These are phyloP conservation scores for Fusarium secorum DNA, from an alignment of 2,329 filamentous ascomycete species.

Conservation along the genomic window DNA sequence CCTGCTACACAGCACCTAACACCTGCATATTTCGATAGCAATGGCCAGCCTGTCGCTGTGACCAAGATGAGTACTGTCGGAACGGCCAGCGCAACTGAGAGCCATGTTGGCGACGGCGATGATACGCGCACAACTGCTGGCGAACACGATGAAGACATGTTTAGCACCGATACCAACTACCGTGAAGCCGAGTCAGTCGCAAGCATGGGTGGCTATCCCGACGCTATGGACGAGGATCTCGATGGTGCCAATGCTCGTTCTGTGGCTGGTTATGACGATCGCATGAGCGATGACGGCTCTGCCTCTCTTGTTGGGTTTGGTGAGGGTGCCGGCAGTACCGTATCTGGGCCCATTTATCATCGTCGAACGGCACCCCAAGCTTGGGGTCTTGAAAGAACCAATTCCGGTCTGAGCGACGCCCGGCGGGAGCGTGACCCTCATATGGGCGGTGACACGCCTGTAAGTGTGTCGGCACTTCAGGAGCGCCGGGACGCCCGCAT, in stretches of 20 bases:
- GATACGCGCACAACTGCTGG: conserved; percentile 62
- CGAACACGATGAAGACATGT: conserved; percentile 70
- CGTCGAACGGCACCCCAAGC: conserved; percentile 55
- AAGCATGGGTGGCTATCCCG: conserved; percentile 55
- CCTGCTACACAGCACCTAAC: conserved; percentile 54
- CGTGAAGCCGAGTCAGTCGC: conserved; percentile 67
- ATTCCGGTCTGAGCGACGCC: conserved; percentile 61
- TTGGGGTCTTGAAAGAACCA: conserved; percentile 60
- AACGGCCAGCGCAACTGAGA: conserved; percentile 86
- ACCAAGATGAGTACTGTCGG: conserved; percentile 91
- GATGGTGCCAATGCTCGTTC: conserved; percentile 57
- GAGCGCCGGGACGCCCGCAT: conserved; percentile 69
- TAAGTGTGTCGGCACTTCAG: conserved; percentile 56
- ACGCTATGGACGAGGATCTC: conserved; percentile 63
- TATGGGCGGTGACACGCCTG: conserved; percentile 52
- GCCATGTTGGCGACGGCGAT: conserved; percentile 65
- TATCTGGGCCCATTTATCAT: conserved; percentile 78
- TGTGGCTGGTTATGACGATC: conserved; percentile 66
- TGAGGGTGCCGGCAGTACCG: conserved; percentile 86
- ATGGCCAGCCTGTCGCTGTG: conserved; percentile 70
- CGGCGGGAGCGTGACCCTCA: conserved; percentile 47
- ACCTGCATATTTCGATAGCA: conserved; percentile 82
- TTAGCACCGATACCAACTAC: conserved; percentile 72
- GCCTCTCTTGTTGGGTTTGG: conserved; percentile 91
- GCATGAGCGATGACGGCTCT: conserved; percentile 84